phyloP scores from a whole-genome alignment of 345 rosid species.

The Triadica sebifera region DNA sequence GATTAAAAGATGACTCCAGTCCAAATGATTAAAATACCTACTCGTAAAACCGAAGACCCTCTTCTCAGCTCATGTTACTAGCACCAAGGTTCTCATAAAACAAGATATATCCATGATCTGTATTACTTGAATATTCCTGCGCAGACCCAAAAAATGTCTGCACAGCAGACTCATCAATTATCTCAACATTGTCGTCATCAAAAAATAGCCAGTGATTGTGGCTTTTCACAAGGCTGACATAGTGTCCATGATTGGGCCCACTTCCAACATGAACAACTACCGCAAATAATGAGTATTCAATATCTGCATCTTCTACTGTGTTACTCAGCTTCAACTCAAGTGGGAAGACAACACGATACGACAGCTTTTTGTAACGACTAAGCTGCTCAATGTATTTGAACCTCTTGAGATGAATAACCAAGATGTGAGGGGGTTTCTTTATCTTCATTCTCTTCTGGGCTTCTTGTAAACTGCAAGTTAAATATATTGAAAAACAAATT shows the following conservation, averaged over 20 bases:
- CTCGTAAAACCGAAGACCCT: slow-evolving; percentile 26
- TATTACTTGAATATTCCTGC: slow-evolving; percentile 91
- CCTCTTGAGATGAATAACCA: slow-evolving; percentile 91
- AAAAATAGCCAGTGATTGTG: slow-evolving; percentile 98
- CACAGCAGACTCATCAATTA: slow-evolving; percentile 96
- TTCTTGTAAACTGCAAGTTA: slow-evolving; percentile 85
- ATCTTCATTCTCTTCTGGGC: slow-evolving; percentile 99
- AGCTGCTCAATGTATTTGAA: slow-evolving; percentile 97
- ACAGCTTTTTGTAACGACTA: slow-evolving; percentile 91
- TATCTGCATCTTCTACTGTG: slow-evolving; percentile 85
- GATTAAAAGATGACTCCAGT: slow-evolving; percentile 20
- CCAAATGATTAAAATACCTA: slow-evolving; percentile 46
- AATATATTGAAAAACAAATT: not conserved
- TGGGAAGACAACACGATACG: slow-evolving; percentile 91
- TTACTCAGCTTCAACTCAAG: slow-evolving; percentile 94
- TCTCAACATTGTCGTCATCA: slow-evolving; percentile 95
- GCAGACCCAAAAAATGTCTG: slow-evolving; percentile 99
- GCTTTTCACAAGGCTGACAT: slow-evolving; percentile 97
- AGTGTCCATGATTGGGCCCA: slow-evolving; percentile 96
- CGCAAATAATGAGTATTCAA: slow-evolving; percentile 88
- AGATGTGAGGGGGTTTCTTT: slow-evolving; percentile 89
- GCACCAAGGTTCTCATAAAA: slow-evolving; percentile 85
- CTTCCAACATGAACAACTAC: slow-evolving; percentile 99
- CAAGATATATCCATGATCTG: slow-evolving; percentile 97
- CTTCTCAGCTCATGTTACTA: slow-evolving; percentile 46